Evolutionary conservation across 768 basidiomycete species (phyloP).

Genomic region (Lanmaoa pseudosensibilis): DNA sequence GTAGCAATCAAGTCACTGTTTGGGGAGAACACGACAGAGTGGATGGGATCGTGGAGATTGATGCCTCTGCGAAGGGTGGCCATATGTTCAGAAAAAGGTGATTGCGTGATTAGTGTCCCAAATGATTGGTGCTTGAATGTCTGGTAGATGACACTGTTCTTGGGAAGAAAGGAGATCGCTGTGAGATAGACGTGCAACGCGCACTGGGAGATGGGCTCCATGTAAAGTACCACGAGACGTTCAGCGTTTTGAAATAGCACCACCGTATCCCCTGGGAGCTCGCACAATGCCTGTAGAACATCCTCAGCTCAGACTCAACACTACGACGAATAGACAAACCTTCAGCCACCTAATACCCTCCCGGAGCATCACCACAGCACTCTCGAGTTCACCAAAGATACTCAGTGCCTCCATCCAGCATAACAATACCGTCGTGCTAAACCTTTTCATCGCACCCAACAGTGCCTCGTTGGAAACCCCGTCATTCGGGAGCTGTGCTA

Average conservation of each 20-base stretch:
- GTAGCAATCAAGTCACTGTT: constrained; percentile 15
- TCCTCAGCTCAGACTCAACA: background rate
- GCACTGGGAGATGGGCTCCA: constrained; percentile 20
- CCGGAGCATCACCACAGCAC: constrained; percentile 15
- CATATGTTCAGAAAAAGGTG: too few relatives aligned
- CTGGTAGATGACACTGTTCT: background rate
- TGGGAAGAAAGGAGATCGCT: constrained; percentile 1
- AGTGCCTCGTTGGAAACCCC: constrained; percentile 10
- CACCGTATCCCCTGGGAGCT: constrained; percentile 7
- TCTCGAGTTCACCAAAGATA: constrained; percentile 19
- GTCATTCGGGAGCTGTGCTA: constrained; percentile 10
- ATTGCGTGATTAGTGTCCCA: background rate
- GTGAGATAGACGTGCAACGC: constrained; percentile 22
- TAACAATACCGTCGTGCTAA: constrained; percentile 15
- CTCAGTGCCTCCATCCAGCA: constrained; percentile 21
- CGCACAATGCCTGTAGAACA: constrained; percentile 1
- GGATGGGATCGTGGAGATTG: constrained; percentile 3
- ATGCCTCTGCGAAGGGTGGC: background rate
- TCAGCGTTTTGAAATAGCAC: constrained; percentile 18
- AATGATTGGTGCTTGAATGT: constrained; percentile 10
- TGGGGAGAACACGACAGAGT: constrained; percentile 19
- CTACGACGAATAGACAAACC: background rate
- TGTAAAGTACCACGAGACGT: constrained; percentile 19
- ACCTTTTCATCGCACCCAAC: constrained; percentile 6
- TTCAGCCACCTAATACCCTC: constrained; percentile 15